phyloP scores from a whole-genome alignment of 2,329 filamentous ascomycete genomes.

The Fusarium stilboides region DNA sequence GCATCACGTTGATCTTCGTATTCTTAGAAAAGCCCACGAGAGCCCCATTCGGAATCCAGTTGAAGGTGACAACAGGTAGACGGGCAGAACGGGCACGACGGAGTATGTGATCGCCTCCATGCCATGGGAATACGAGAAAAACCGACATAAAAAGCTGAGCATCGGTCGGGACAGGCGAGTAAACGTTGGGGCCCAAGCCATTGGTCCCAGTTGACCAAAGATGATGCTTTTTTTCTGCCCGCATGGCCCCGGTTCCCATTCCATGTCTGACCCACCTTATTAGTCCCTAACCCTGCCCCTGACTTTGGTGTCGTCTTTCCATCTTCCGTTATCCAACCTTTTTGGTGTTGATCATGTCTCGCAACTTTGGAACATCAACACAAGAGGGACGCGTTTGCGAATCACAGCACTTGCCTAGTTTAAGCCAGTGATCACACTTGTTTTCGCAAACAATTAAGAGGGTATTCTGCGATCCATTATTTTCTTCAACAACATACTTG shows the following conservation, averaged over 20 bases:
- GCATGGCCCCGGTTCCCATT: slow-evolving; percentile 32
- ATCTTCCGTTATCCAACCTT: slow-evolving; percentile 38
- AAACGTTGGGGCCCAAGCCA: slow-evolving; percentile 41
- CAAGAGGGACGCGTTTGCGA: not conserved
- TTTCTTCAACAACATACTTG: not conserved
- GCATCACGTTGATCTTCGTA: slow-evolving; percentile 34
- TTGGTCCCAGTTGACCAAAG: slow-evolving; percentile 36
- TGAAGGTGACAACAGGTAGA: slow-evolving; percentile 14
- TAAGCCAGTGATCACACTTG: not conserved
- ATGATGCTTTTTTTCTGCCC: slow-evolving; percentile 26
- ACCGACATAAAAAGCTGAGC: slow-evolving; percentile 41
- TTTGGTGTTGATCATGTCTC: slow-evolving; percentile 23
- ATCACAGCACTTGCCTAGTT: slow-evolving; percentile 9
- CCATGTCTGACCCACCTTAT: slow-evolving; percentile 33
- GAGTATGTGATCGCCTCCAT: slow-evolving; percentile 12
- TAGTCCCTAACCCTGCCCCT: slow-evolving; percentile 44
- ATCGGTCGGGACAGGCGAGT: slow-evolving; percentile 31
- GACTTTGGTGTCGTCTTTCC: slow-evolving; percentile 17
- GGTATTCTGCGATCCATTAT: not conserved
- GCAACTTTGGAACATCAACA: slow-evolving; percentile 10
- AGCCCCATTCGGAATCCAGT: slow-evolving; percentile 17
- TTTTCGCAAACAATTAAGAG: not conserved
- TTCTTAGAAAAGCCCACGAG: slow-evolving; percentile 28
- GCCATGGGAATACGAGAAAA: slow-evolving; percentile 45
- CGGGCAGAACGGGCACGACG: not conserved